Evolutionary conservation across 106 monocot species (phyloP), one percentile per base, ranked within the genome.

Genomic region (Dioscorea zingiberensis): DNA sequence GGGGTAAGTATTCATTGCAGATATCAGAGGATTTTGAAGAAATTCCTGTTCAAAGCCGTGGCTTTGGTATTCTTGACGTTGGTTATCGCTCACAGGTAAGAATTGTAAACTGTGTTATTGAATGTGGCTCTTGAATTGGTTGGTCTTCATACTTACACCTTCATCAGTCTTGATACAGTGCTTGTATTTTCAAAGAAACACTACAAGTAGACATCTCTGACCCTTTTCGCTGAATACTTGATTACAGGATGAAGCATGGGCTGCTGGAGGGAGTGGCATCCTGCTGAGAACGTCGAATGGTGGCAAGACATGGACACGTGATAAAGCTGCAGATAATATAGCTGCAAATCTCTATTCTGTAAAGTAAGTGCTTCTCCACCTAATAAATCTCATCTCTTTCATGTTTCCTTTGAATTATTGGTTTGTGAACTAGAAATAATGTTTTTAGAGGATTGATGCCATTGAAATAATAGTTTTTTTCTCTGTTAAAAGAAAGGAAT

Each of bases 191-290:
- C 38, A 38, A 10, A 38, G 38, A 38, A 38, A 10, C 4, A 38
- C 10, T 6, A 10, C 4, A 10, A 8, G 3, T 1, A 38, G 10
- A 1, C 38, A 1, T 38, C 10, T 38, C 10, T 6, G 1, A 8
- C 38, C 38, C 38, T 38, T 38, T 38, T 38, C 38, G 10, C 38
- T 38, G 38, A 38, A 38, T 38, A 8, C 38, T 38, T 10, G 10
- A 38, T 38, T 2, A n/a, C 77, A 94, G 95, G 85, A 95, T 47
- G 95, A 95, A 81, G 91, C 91, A 64, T 95, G 95, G 95, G 91
- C 95, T 65, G 87, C 95, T 7, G 91, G 91, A 19, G 95, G 91
- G 27, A 95, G 95, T 75, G 95, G 95, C 16, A 67, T 91, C 25
- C 60, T 95, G 55, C 55, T 91, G 56, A 91, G 89, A 73, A 87